A percentile compares a stretch with the other conserved stretches of the same genome.
Conservation (phyloP, 306 rosid genomes). For the Corylus avellana region DNA sequence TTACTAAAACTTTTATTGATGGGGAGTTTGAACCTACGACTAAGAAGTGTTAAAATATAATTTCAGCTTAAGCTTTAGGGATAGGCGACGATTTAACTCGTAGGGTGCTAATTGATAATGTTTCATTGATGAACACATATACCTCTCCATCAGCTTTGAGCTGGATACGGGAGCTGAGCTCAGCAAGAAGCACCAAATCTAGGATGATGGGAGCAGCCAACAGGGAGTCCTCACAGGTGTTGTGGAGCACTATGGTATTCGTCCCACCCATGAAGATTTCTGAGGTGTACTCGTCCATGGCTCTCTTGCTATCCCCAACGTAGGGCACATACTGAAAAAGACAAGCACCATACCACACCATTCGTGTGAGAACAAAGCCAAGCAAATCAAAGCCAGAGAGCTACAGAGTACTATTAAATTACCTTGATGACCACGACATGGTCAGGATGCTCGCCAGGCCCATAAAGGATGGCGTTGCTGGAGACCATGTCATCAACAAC, state of each 20-base stretch:
- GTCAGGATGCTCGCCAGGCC: slow-evolving; percentile 97
- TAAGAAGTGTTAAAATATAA: no score
- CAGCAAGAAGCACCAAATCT: slow-evolving; percentile 96
- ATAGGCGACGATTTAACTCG: no score
- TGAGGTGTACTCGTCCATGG: slow-evolving; percentile 98
- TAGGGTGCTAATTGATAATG: slow-evolving; percentile 7
- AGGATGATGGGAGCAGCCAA: slow-evolving; percentile 96
- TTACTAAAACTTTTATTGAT: no score
- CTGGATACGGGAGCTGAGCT: slow-evolving; percentile 93
- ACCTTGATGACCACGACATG: slow-evolving; percentile 98
- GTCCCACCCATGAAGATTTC: slow-evolving; percentile 99
- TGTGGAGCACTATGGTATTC: slow-evolving; percentile 92
- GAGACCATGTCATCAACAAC: slow-evolving; percentile 99
- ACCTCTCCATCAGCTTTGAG: slow-evolving; percentile 93
- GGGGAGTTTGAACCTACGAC: no score
- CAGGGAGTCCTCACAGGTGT: slow-evolving; percentile 99
- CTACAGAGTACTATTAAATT: slow-evolving; percentile 1
- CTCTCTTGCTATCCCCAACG: slow-evolving; percentile 97
- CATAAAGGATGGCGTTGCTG: slow-evolving; percentile 88
- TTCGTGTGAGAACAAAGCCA: background rate
- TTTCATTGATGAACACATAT: background rate
- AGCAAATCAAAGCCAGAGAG: background rate
- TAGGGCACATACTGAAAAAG: slow-evolving; percentile 82
- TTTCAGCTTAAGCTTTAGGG: no score
- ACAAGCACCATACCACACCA: slow-evolving; percentile 21